Percentiles rank a stretch among this genome's conserved stretches.
These are phyloP conservation scores for Novymonas esmeraldas DNA, from an alignment of 208 protist genomes.

Conservation along the genomic window DNA sequence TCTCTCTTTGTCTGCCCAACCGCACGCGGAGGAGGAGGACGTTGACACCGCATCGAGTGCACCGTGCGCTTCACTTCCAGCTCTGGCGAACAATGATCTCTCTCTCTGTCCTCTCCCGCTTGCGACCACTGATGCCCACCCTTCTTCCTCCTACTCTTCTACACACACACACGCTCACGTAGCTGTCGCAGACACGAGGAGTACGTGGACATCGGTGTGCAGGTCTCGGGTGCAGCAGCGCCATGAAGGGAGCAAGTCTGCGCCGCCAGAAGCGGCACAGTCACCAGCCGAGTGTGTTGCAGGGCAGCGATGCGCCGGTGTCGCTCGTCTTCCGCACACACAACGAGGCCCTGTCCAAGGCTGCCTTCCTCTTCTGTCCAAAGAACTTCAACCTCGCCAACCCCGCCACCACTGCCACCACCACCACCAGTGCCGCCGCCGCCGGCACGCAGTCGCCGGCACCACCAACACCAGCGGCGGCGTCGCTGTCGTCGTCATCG, in stretches of 20 bases:
- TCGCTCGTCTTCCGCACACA: constrained; percentile 83
- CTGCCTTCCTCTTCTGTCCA: constrained; percentile 77
- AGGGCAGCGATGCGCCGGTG: constrained; percentile 59
- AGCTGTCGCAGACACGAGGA: too few species aligned
- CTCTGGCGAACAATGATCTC: too few species aligned
- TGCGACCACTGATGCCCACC: too few species aligned
- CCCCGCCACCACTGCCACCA: neutral
- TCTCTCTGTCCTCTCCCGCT: too few species aligned
- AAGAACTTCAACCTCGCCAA: constrained; percentile 66
- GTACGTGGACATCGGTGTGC: too few species aligned
- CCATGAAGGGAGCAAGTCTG: constrained; percentile 41
- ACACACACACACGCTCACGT: too few species aligned
- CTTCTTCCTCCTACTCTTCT: too few species aligned
- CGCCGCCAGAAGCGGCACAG: constrained; percentile 48
- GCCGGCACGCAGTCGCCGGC: neutral
- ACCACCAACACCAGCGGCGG: neutral
- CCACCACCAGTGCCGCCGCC: neutral
- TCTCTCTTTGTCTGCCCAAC: too few species aligned
- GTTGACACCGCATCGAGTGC: too few species aligned
- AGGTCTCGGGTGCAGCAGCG: too few species aligned
- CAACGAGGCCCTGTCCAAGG: constrained; percentile 55
- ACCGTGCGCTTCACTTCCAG: too few species aligned
- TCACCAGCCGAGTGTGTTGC: constrained; percentile 25
- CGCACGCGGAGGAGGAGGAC: too few species aligned
- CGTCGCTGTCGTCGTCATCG: neutral